Conservation (phyloP, 1,139 yeast genomes). For the Suhomyces panamericanus region DNA sequence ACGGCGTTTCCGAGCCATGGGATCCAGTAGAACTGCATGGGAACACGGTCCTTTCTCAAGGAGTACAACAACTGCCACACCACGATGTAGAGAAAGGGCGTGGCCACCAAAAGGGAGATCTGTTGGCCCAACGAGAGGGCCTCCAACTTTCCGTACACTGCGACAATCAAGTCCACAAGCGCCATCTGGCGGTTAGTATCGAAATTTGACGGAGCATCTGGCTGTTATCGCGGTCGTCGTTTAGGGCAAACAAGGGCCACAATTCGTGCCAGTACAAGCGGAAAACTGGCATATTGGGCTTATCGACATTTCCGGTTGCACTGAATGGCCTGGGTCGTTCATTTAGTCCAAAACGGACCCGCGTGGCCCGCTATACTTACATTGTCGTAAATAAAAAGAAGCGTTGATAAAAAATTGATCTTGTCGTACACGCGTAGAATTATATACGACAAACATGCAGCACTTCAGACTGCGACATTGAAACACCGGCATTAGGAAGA, state of each 20-base stretch:
- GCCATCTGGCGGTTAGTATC: conserved; percentile 25
- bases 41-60: conserved; percentile 76
- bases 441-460: neutral
- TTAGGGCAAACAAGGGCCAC: too few species aligned
- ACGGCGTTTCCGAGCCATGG: conserved; percentile 97
- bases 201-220: too few species aligned
- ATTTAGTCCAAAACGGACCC: neutral
- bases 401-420: conserved; percentile 2
- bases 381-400: neutral
- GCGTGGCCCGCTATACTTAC: neutral
- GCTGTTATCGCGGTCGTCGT: too few species aligned
- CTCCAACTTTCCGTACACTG: conserved; percentile 25
- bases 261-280: too few species aligned
- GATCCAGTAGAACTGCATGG: conserved; percentile 86
- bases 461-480: neutral
- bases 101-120: conserved; percentile 34
- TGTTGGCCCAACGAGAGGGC: conserved; percentile 34
- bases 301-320: neutral
- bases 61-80: conserved; percentile 72
- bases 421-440: conserved; percentile 2
- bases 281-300: too few species aligned
- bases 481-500: too few species aligned
- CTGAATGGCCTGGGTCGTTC: neutral
- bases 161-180: conserved; percentile 24
- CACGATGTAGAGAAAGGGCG: conserved; percentile 62